Percentiles rank a stretch among this genome's conserved stretches.
Evolutionary conservation across 2,329 filamentous ascomycete genomes (phyloP).

Genomic region (Fusarium sp.): DNA sequence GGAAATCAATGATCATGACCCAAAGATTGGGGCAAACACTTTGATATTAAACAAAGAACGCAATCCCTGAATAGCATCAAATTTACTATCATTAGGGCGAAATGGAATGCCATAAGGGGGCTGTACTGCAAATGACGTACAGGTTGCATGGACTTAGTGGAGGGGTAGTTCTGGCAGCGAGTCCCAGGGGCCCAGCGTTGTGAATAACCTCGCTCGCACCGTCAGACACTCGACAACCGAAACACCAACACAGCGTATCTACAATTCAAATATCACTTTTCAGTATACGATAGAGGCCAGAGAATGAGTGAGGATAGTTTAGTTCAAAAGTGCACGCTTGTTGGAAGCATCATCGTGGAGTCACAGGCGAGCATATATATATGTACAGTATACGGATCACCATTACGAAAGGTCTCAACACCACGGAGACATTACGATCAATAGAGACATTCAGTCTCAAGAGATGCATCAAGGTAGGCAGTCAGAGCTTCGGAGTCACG

Average conservation of each 20-base stretch:
- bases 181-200: conserved; percentile 3
- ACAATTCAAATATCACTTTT: fast-evolving
- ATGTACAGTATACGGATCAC: background rate
- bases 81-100: background rate
- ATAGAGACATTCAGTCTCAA: background rate
- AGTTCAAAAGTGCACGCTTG: background rate
- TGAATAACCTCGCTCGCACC: conserved; percentile 12
- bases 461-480: no score
- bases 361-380: background rate
- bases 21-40: conserved; percentile 1
- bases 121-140: background rate
- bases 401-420: conserved; percentile 8
- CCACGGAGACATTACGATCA: background rate
- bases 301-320: background rate
- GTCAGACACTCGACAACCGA: background rate
- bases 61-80: background rate
- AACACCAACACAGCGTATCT: background rate
- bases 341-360: background rate
- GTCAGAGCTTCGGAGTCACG: background rate
- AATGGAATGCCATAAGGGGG: background rate
- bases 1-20: background rate
- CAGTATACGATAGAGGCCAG: fast-evolving
- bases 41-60: background rate
- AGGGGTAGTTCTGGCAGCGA: background rate
- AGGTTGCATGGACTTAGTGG: background rate